Evolutionary conservation across 1,284 basidiomycete species (phyloP).

Genomic region (Irpex sp.): DNA sequence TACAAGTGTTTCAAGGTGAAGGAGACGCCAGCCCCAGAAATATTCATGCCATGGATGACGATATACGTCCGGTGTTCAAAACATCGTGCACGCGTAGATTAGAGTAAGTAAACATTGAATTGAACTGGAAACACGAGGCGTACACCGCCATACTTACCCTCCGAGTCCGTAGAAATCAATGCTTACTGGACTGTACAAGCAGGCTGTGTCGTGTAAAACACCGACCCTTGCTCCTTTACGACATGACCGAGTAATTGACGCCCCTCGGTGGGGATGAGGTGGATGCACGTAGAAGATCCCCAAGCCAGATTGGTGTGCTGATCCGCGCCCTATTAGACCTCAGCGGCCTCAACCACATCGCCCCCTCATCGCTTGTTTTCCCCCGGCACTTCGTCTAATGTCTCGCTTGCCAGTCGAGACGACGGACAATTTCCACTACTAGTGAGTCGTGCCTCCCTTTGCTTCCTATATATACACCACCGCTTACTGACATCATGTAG

Average conservation of each 20-base stretch:
- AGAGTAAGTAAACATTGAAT: too few relatives aligned
- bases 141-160: too few relatives aligned
- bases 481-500: background rate
- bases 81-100: too few relatives aligned
- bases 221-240: background rate
- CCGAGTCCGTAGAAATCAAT: too few relatives aligned
- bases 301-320: background rate
- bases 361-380: conserved; percentile 16
- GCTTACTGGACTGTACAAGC: too few relatives aligned
- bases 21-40: background rate
- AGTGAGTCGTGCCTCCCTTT: background rate
- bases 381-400: conserved; percentile 21
- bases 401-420: conserved; percentile 35
- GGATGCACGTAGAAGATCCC: background rate
- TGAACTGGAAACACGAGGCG: too few relatives aligned
- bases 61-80: too few relatives aligned
- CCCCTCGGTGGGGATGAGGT: background rate
- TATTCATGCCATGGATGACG: background rate
- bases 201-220: too few relatives aligned
- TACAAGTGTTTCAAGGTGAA: background rate
- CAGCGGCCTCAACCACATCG: conserved; percentile 18
- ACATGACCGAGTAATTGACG: background rate
- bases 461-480: too few relatives aligned
- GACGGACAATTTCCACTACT: conserved; percentile 51
- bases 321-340: conserved; percentile 16